These are phyloP conservation scores for Juncus inflexus DNA, from an alignment of 176 grass and related monocot species.

Conservation along the genomic window DNA sequence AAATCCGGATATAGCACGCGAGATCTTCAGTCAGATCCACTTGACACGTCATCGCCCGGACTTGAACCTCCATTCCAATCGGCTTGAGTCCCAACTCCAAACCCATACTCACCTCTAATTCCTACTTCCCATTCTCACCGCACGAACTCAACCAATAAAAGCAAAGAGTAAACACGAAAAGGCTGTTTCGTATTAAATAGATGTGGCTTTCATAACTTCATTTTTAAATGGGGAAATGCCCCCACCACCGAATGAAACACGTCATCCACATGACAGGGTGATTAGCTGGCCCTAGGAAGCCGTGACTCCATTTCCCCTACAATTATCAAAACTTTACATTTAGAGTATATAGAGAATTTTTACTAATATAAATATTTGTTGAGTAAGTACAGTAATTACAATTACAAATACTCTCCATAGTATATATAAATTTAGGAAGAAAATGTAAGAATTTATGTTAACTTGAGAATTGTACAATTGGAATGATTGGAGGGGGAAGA, in stretches of 20 bases:
- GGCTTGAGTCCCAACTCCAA: slow-evolving; percentile 11
- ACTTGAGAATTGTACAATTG: no score
- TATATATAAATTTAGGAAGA: no score
- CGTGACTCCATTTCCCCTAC: slow-evolving; percentile 8
- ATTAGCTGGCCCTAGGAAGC: slow-evolving; percentile 40
- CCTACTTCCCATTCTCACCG: background rate
- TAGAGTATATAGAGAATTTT: no score
- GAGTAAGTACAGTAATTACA: no score
- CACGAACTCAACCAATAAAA: background rate
- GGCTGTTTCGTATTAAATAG: background rate
- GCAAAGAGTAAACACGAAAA: background rate
- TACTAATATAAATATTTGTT: no score
- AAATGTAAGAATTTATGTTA: no score
- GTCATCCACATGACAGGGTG: slow-evolving; percentile 57
- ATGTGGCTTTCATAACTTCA: no score
- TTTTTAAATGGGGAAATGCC: slow-evolving; percentile 12
- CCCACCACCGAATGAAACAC: slow-evolving; percentile 19
- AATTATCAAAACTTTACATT: background rate
- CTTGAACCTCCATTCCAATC: slow-evolving; percentile 33
- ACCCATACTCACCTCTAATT: background rate
- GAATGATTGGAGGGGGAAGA: background rate
- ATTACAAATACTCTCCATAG: no score
- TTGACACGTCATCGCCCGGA: slow-evolving; percentile 29
- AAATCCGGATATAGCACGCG: slow-evolving; percentile 32
- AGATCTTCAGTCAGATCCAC: slow-evolving; percentile 29